A percentile compares a stretch with the other conserved stretches of the same genome.
Evolutionary conservation across 23 red algal genomes (phyloP).

Genomic region (Gracilaria gracilis): DNA sequence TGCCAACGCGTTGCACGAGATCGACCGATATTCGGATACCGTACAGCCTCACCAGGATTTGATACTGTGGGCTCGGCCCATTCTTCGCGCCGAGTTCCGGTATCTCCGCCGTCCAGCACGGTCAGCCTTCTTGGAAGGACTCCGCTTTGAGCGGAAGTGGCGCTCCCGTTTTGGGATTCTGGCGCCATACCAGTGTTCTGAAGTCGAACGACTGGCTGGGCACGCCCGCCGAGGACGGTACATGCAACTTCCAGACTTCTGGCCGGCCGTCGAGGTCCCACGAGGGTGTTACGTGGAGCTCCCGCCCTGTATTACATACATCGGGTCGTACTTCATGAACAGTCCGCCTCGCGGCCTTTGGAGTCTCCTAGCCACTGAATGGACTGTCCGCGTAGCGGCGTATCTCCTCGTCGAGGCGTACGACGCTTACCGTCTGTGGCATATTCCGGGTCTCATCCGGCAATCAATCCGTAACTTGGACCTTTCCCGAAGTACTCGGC

Average conservation of each 20-base stretch:
- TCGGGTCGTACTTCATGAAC: neutral
- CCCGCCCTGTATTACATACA: neutral
- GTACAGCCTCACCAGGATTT: no score
- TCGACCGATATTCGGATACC: no score
- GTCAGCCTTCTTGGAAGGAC: no score
- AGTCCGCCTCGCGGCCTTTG: neutral
- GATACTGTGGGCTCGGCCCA: no score
- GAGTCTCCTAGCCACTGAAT: conserved; percentile 5
- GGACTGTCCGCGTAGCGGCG: conserved; percentile 9
- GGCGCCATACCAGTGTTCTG: no score
- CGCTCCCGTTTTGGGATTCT: no score
- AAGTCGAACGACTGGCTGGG: no score
- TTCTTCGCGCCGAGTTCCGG: no score
- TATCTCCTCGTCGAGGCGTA: conserved; percentile 3
- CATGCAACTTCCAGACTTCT: neutral
- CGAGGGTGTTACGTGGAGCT: conserved; percentile 35
- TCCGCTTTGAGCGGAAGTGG: no score
- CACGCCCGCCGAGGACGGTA: no score
- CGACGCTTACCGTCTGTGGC: conserved; percentile 12
- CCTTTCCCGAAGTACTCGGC: neutral
- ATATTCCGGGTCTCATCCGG: neutral
- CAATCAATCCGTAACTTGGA: neutral
- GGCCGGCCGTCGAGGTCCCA: conserved; percentile 9
- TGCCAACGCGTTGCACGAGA: no score
- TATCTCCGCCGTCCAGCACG: no score